A percentile compares a stretch with the other conserved stretches of the same genome.
These are phyloP conservation scores for Capillidium heterosporum DNA, from an alignment of 371 early-diverging fungal species.

Conservation along the genomic window DNA sequence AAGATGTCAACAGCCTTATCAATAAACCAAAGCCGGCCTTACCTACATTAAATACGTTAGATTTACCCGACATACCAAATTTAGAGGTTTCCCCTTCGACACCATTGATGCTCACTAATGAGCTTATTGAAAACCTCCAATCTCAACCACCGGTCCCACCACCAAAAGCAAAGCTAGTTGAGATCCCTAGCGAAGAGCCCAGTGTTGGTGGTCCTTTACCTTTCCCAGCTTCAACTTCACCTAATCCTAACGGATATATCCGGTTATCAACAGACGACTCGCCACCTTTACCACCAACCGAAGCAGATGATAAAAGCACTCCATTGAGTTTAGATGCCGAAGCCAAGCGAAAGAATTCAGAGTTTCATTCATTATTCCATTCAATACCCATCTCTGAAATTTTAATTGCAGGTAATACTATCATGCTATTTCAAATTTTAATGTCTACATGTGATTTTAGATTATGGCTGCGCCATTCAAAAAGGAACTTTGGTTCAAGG, in stretches of 20 bases:
- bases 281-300: background rate
- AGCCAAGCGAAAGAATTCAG: conserved; percentile 9
- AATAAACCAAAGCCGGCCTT: too few species aligned
- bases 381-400: conserved; percentile 38
- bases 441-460: conserved; percentile 16
- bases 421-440: background rate
- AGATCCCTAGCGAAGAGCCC: background rate
- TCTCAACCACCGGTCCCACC: background rate
- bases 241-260: background rate
- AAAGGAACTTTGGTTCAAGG: conserved; percentile 86
- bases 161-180: background rate
- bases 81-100: background rate
- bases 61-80: too few species aligned
- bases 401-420: conserved; percentile 33
- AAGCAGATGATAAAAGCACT: background rate
- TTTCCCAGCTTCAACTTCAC: background rate
- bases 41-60: too few species aligned
- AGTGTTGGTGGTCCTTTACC: background rate
- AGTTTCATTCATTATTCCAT: conserved; percentile 39
- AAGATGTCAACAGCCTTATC: too few species aligned
- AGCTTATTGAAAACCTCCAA: background rate
- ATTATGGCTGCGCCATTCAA: conserved; percentile 80
- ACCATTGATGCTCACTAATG: background rate
- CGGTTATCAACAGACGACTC: background rate
- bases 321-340: background rate